Evolutionary conservation across 176 grass and related monocot genomes (phyloP).

Genomic region (Chrysopogon serrulatus): DNA sequence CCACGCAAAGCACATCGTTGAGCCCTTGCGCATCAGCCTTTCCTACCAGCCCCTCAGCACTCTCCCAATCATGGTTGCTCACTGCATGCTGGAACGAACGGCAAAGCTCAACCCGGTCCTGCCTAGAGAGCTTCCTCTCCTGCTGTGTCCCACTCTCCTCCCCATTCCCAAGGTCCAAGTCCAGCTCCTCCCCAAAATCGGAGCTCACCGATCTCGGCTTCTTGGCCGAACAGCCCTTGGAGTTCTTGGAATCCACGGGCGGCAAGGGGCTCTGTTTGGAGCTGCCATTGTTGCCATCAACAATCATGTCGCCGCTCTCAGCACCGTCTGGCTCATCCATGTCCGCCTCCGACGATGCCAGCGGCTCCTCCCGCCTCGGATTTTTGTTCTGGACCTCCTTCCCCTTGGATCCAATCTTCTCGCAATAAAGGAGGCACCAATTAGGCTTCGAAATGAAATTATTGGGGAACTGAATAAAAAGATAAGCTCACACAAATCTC

Average conservation of each 20-base stretch:
- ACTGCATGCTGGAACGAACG: constrained; percentile 69
- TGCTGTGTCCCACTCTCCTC: constrained; percentile 52
- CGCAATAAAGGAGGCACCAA: neutral
- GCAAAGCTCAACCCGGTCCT: constrained; percentile 72
- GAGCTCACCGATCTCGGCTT: constrained; percentile 59
- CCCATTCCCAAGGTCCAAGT: constrained; percentile 39
- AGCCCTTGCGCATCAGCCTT: constrained; percentile 68
- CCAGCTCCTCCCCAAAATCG: constrained; percentile 53
- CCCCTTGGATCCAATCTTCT: constrained; percentile 42
- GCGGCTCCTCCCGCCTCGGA: constrained; percentile 24
- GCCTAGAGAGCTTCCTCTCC: constrained; percentile 70
- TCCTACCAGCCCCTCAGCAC: constrained; percentile 48
- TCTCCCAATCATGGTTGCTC: constrained; percentile 64
- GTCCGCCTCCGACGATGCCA: constrained; percentile 46
- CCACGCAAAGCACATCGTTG: constrained; percentile 83
- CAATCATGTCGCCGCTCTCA: constrained; percentile 11
- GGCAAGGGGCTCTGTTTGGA: constrained; percentile 50
- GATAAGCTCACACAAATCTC: neutral
- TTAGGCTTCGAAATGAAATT: neutral
- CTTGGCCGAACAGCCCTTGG: constrained; percentile 38
- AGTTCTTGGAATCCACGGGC: constrained; percentile 30
- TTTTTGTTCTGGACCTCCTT: constrained; percentile 44
- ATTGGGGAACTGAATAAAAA: neutral
- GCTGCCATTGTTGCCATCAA: constrained; percentile 52
- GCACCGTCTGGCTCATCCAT: constrained; percentile 44